Conservation (phyloP, 257 asterid species). For the Gardenia jasminoides region DNA sequence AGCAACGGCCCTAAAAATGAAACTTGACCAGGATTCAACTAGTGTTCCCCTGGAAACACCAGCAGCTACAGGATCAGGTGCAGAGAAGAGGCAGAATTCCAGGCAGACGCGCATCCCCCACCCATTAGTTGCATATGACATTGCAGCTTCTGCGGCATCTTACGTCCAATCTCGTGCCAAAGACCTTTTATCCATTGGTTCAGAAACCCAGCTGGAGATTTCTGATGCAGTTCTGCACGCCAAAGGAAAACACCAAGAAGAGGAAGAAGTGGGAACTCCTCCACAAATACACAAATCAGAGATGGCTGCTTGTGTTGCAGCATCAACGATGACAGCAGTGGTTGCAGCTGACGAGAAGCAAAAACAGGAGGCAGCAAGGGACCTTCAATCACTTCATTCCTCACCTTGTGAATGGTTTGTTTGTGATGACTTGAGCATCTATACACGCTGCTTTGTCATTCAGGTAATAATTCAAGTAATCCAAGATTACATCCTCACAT, state of each 20-base stretch:
- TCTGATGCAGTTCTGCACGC: background rate
- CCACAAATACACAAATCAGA: conserved; percentile 39
- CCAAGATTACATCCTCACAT: too few species aligned
- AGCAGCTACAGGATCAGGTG: conserved; percentile 1
- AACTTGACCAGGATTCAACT: conserved; percentile 42
- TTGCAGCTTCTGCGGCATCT: conserved; percentile 81
- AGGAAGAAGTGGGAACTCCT: conserved; percentile 22
- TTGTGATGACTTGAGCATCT: conserved; percentile 66
- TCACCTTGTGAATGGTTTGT: conserved; percentile 93
- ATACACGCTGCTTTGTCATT: conserved; percentile 71
- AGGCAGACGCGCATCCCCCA: conserved; percentile 27
- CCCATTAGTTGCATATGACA: conserved; percentile 62
- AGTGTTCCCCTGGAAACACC: conserved; percentile 10
- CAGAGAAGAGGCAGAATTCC: conserved; percentile 16
- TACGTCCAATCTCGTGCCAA: conserved; percentile 58
- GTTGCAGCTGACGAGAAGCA: conserved; percentile 79
- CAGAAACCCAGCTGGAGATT: conserved; percentile 21
- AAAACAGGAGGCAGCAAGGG: conserved; percentile 74
- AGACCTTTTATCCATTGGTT: conserved; percentile 32
- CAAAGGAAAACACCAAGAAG: conserved; percentile 11
- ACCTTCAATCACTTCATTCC: conserved; percentile 76
- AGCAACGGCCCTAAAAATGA: conserved; percentile 46
- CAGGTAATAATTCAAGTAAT: conserved; percentile 45
- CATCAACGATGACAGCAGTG: conserved; percentile 82
- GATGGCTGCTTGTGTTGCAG: conserved; percentile 75